Percentiles rank a stretch among this genome's conserved stretches.
Evolutionary conservation across 495 filamentous ascomycete species (phyloP).

Genomic region (Penicillium subrubescens): DNA sequence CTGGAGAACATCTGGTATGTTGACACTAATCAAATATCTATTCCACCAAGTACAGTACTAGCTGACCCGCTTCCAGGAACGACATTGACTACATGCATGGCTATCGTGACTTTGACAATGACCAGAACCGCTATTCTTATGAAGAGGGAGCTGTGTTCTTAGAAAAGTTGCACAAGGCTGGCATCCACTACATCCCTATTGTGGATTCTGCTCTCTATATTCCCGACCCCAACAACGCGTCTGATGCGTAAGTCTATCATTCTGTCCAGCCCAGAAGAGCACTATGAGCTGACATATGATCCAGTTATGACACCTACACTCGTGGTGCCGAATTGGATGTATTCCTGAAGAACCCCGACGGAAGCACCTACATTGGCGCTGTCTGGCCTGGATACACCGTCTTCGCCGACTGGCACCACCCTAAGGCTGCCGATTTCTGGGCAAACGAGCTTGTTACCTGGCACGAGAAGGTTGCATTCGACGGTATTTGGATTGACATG

Average conservation of each 20-base stretch:
- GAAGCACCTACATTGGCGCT: conserved; percentile 62
- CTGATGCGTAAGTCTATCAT: conserved; percentile 57
- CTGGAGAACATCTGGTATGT: conserved; percentile 68
- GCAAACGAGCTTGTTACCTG: conserved; percentile 63
- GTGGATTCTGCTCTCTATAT: conserved; percentile 83
- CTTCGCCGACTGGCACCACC: conserved; percentile 64
- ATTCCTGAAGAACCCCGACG: conserved; percentile 65
- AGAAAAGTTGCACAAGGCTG: conserved; percentile 60
- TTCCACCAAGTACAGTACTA: neutral
- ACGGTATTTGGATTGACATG: conserved; percentile 69
- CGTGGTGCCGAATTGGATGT: conserved; percentile 65
- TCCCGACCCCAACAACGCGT: conserved; percentile 70
- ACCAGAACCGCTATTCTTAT: conserved; percentile 51
- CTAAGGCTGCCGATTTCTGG: conserved; percentile 69
- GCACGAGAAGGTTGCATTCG: conserved; percentile 58
- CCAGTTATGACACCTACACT: conserved; percentile 64
- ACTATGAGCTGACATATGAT: neutral
- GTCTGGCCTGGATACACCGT: conserved; percentile 69
- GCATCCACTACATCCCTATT: conserved; percentile 80
- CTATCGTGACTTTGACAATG: conserved; percentile 62
- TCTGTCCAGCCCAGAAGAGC: neutral
- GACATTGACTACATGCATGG: conserved; percentile 63
- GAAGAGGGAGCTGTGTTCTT: conserved; percentile 62
- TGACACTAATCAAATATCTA: neutral
- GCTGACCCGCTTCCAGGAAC: conserved; percentile 36